Evolutionary conservation across 192 early-diverging fungal species (phyloP).

Genomic region (Entomortierella beljakovae): DNA sequence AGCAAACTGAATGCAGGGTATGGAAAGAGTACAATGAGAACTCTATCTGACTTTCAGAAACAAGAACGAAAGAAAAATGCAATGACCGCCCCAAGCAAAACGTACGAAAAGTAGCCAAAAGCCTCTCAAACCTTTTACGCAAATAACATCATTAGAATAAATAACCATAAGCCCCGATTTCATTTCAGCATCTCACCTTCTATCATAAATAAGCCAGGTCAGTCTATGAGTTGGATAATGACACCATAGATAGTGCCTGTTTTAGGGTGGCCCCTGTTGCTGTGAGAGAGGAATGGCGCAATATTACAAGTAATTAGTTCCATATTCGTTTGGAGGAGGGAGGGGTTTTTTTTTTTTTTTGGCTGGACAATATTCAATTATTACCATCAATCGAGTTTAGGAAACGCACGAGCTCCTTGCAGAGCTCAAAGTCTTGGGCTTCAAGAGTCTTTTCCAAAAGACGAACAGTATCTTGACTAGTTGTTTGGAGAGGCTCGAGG

Average conservation of each 20-base stretch:
- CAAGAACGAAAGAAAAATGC: background rate
- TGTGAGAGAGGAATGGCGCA: slow-evolving; percentile 4
- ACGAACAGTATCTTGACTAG: slow-evolving; percentile 67
- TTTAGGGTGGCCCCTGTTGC: slow-evolving; percentile 60
- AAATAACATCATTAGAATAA: slow-evolving; percentile 40
- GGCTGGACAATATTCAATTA: no score
- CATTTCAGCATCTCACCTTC: background rate
- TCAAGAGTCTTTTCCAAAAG: slow-evolving; percentile 80
- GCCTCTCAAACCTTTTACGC: slow-evolving; percentile 56
- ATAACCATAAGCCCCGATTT: background rate
- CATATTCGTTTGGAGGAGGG: no score
- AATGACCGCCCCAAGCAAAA: background rate
- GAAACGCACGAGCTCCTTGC: slow-evolving; percentile 84
- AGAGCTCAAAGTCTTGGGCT: slow-evolving; percentile 81
- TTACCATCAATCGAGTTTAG: slow-evolving; percentile 82
- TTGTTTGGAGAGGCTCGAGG: slow-evolving; percentile 71
- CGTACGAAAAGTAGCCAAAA: background rate
- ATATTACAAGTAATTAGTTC: background rate
- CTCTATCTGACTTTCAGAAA: background rate
- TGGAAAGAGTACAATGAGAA: slow-evolving; percentile 2
- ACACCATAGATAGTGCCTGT: slow-evolving; percentile 55
- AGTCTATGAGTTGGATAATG: slow-evolving; percentile 9
- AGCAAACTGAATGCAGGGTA: background rate
- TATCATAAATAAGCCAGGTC: background rate
- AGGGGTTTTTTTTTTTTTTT: no score